Conservation (phyloP, 345 rosid genomes). For the Dipteronia sinensis region DNA sequence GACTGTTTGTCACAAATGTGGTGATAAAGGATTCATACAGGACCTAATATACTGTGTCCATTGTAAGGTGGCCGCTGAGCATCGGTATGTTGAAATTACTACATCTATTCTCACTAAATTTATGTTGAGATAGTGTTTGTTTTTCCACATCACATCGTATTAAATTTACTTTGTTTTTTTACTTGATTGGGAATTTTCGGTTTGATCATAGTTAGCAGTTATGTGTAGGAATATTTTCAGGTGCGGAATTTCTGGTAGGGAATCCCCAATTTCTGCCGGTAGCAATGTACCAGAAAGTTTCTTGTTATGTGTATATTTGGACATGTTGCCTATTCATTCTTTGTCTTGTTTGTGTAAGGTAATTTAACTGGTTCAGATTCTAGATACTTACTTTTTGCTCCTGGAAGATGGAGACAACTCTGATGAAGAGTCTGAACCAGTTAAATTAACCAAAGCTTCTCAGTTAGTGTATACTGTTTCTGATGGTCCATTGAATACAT, state of each 20-base stretch:
- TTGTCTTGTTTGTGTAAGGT: slow-evolving; percentile 11
- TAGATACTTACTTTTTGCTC: no score
- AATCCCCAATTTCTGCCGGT: no score
- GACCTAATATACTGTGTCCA: slow-evolving; percentile 21
- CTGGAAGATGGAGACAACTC: slow-evolving; percentile 16
- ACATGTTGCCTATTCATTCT: neutral
- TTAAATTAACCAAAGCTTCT: slow-evolving; percentile 6
- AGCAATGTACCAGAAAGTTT: no score
- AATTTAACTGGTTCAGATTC: no score
- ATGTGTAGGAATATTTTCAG: neutral
- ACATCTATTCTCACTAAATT: neutral
- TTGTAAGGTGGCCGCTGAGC: slow-evolving; percentile 25
- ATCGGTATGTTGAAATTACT: slow-evolving; percentile 19
- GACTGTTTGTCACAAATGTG: slow-evolving; percentile 32
- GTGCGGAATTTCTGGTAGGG: no score
- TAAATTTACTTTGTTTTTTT: neutral
- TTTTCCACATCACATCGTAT: neutral
- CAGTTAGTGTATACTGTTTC: neutral
- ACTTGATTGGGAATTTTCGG: no score
- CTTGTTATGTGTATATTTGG: no score
- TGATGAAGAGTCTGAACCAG: slow-evolving; percentile 16
- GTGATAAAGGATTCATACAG: slow-evolving; percentile 14
- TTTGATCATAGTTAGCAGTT: no score
- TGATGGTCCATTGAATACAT: neutral
- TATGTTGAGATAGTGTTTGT: neutral